Evolutionary conservation across 768 basidiomycete species (phyloP), one percentile per base, ranked within the genome.

Genomic region (Mycena latifolia): DNA sequence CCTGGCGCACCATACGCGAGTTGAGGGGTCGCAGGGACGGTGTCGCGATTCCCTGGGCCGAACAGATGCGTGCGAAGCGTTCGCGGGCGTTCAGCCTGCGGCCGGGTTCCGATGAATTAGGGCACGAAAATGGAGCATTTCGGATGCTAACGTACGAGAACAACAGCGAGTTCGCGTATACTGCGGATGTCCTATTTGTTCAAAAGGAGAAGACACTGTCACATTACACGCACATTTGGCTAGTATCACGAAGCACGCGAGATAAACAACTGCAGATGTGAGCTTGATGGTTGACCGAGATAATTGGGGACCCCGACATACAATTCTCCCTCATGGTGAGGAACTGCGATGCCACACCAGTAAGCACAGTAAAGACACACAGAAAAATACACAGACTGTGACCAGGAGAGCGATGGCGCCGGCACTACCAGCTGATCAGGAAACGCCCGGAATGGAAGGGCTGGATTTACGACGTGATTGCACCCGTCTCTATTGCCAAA

Each of bases 401-500:
- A 62, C 4, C 24, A 62, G 33, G 1, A 62, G 31, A 27, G 45
- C 25, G 10, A 55, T 39, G 12, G 61, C 61, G 8, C 61, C 61
- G 27, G 53, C 14, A 3, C 61, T 62, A 41, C 17, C 2, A 31
- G 10, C 2, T 28, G 12, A 29, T 62, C 43, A 55, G 31, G 11
- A 37, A 15, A 51, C 14, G 15, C 33, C 18, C 15, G 18, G 5
- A 35, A 35, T 5, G 1, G 3, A 20, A 39, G n/a, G 17, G 2
- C 25, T n/a, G 41, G 20, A 24, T 15, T 61, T 3, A 62, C 61
- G 45, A 55, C n/a, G 61, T 62, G 22, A 62, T 37, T 55, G 61
- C 61, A 28, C 61, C 61, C 52, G 61, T 62, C 17, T 62, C 61
- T 22, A 62, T 55, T 18, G 61, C 45, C 61, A 52, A 62, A 14